Evolutionary conservation across 306 rosid species (phyloP), one percentile per base, ranked within the genome.

Genomic region (Citrullus mucosospermus): DNA sequence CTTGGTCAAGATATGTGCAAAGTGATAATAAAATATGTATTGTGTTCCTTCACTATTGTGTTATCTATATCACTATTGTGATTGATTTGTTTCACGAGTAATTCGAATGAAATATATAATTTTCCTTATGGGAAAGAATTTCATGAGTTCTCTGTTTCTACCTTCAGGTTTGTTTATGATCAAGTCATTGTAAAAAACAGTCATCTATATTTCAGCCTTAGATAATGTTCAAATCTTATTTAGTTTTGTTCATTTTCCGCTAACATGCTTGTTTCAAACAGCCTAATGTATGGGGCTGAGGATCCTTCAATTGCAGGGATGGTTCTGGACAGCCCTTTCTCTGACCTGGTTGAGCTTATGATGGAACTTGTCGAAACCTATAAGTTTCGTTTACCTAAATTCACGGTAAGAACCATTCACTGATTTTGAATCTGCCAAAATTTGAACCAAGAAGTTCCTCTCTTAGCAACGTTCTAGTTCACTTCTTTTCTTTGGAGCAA

Each of bases 291-390:
- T 87, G 97, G 96, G 77, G 90, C 97, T 48, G 99, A 91, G 86
- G 97, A 95, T 87, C 99, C 98, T 88, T 95, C 99, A 63, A 92
- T 95, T 76, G 97, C 97, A 51, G 97, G 97, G 85, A 90, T 95
- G 91, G 99, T 92, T 82, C 89, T 95, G 78, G 99, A 95, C 83
- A 95, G 97, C 68, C 99, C 99, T 74, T 92, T 95, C 82, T 88
- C 99, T 72, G 96, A 91, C 83, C 88, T 95, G 90, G 97, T 95
- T 81, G 97, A 92, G 82, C 88, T 95, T 78, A 95, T 95, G 99
- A 95, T 95, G 97, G 99, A 92, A 83, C 92, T 92, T 41, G 98
- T 95, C 38, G 96, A 90, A 78, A 89, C 93, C 41, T 92, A 92
- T 83, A 87, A 83, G 87, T 72, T 95, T 48, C 93, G 93, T 44